Evolutionary conservation across 2,329 filamentous ascomycete species (phyloP), one percentile per base, ranked within the genome.

Genomic region (Talaromyces sp.): DNA sequence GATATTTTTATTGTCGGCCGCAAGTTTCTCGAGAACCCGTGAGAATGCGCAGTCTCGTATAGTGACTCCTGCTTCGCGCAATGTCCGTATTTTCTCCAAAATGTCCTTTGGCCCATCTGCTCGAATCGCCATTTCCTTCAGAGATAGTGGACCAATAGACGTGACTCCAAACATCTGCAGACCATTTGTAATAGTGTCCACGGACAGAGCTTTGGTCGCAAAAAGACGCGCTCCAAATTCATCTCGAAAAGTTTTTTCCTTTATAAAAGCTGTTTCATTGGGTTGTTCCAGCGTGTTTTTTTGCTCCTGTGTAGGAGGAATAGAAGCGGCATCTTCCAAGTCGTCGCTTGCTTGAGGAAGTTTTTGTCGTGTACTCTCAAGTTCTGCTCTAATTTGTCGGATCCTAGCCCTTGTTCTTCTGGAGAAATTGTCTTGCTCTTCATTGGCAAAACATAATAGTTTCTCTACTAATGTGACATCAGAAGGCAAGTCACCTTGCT

Each of bases 161-260:
- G 85, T 80, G 5, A 95, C 78, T 2, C 89, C 89, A 56, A 96
- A 83, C 67, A 89, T 85, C 59, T 83, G 80, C 19, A 94, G 77
- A 7, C 89, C 82, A 35, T 83, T 83, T 58, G 95, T 85, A 27
- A 91, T 85, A 65, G 88, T 83, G 59, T 92, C 86, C 10, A 92
- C 79, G 1, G 87, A 84, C 24, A 94, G 82, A 72, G 90, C 89
- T 60, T 81, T 87, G 1, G 87, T 89, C 10, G 92, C 92, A 70
- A 96, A 92, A 77, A 91, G 86, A 64, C 87, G 84, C n/a, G 92
- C 89, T 19, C 89, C 88, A 31, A 95, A 82, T 0, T 79, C 75
- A 71, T 94, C 90, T 67, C 84, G 88, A 63, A 86, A 83, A 9
- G 75, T 73, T 62, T 82, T 85, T 38, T 68, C 73, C 21, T 68